phyloP scores from a whole-genome alignment of 2,329 filamentous ascomycete species.

The Remersonia thermophila region DNA sequence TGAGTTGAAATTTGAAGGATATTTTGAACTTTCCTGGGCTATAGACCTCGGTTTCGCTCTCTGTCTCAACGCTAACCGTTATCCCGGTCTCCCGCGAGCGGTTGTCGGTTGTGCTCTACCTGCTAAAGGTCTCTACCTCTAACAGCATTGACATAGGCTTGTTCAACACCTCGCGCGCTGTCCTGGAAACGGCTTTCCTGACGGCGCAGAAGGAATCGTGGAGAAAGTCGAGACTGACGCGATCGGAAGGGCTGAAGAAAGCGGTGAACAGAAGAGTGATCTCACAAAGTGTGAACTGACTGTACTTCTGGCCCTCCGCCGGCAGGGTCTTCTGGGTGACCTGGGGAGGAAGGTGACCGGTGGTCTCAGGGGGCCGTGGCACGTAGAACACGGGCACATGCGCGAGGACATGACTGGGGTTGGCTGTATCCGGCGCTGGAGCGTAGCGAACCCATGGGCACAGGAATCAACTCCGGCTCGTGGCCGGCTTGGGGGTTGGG shows the following conservation, averaged over 20 bases:
- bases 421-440: not conserved
- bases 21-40: not conserved
- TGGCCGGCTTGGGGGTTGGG: not conserved
- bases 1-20: not conserved
- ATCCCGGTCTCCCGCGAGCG: not conserved
- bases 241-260: constrained; percentile 1
- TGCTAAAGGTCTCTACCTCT: not conserved
- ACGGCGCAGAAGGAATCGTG: constrained; percentile 1
- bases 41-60: not conserved
- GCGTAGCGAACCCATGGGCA: not conserved
- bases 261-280: constrained; percentile 1
- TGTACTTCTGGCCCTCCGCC: not conserved
- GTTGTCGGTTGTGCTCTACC: not conserved
- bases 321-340: not conserved
- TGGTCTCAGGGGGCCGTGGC: not conserved
- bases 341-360: not conserved
- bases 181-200: not conserved
- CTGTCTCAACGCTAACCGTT: not conserved
- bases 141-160: not conserved
- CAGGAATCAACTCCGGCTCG: not conserved
- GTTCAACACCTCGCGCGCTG: not conserved
- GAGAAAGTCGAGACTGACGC: not conserved
- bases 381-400: not conserved
- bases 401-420: not conserved
- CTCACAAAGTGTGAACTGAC: not conserved